Percentiles rank a stretch among this genome's conserved stretches.
phyloP scores from a whole-genome alignment of 306 rosid species.

The Dalbergia cochinchinensis region DNA sequence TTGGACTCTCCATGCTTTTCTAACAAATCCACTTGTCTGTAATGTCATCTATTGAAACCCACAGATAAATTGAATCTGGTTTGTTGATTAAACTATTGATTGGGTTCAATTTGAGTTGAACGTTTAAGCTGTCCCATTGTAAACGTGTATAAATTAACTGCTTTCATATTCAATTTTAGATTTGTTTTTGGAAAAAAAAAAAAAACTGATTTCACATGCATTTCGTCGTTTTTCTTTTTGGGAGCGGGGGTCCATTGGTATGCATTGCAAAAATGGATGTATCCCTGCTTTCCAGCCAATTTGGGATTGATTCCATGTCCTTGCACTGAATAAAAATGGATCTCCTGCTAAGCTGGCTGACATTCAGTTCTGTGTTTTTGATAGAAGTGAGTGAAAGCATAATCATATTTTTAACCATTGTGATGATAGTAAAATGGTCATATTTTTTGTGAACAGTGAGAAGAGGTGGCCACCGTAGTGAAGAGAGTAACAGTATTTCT shows the following conservation, averaged over 20 bases:
- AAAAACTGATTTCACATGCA: too few relatives aligned
- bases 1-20: conserved; percentile 14
- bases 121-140: conserved; percentile 15
- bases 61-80: conserved; percentile 34
- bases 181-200: too few relatives aligned
- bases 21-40: not conserved
- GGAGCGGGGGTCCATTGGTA: too few relatives aligned
- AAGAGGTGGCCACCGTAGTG: conserved; percentile 37
- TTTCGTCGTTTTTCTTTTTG: too few relatives aligned
- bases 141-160: too few relatives aligned
- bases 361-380: not conserved
- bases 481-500: conserved; percentile 38
- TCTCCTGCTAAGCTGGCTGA: conserved; percentile 25
- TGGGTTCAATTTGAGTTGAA: conserved; percentile 31
- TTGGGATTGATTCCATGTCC: too few relatives aligned
- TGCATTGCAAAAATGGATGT: too few relatives aligned
- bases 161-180: too few relatives aligned
- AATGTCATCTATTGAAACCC: not conserved
- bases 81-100: conserved; percentile 24
- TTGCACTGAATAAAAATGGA: too few relatives aligned
- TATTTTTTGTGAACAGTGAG: conserved; percentile 44
- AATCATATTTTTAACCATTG: conserved; percentile 8
- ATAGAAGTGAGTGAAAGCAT: conserved; percentile 10
- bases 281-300: too few relatives aligned
- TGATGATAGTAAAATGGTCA: not conserved